Conservation (phyloP, 352 stramenopile species). For the Globisporangium emineosum region DNA sequence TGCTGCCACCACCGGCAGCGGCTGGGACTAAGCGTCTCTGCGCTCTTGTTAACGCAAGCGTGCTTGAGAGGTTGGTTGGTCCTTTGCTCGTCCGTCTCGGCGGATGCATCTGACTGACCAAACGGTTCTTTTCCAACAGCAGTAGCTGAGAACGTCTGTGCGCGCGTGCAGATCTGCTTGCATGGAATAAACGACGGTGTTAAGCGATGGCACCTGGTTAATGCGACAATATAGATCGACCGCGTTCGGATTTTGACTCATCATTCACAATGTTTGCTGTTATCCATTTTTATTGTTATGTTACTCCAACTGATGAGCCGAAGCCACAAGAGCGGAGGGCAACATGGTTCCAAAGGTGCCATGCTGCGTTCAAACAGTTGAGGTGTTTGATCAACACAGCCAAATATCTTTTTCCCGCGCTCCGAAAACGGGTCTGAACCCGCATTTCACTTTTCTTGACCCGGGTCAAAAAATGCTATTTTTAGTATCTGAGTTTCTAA, state of each 20-base stretch:
- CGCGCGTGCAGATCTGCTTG: conserved; percentile 20
- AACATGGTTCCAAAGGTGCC: neutral
- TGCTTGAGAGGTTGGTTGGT: conserved; percentile 11
- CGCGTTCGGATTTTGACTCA: conserved; percentile 7
- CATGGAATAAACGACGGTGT: conserved; percentile 93
- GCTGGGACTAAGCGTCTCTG: conserved; percentile 79
- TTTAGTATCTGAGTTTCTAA: neutral
- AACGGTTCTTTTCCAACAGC: conserved; percentile 11
- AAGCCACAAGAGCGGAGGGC: neutral
- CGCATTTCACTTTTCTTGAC: neutral
- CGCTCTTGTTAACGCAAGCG: conserved; percentile 11
- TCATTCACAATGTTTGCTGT: neutral
- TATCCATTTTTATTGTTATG: neutral
- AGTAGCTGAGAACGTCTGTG: conserved; percentile 9
- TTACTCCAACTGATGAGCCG: neutral
- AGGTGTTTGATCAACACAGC: neutral
- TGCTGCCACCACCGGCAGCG: conserved; percentile 31
- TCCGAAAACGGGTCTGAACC: neutral
- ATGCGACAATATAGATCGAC: conserved; percentile 64
- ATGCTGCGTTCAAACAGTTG: neutral
- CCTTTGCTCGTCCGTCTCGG: neutral
- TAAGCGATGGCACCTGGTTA: conserved; percentile 92
- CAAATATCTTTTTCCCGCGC: neutral
- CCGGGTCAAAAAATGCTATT: neutral
- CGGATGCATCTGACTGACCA: neutral